Conservation (phyloP, 2,329 filamentous ascomycete genomes). For the Ampelomyces quisqualis region DNA sequence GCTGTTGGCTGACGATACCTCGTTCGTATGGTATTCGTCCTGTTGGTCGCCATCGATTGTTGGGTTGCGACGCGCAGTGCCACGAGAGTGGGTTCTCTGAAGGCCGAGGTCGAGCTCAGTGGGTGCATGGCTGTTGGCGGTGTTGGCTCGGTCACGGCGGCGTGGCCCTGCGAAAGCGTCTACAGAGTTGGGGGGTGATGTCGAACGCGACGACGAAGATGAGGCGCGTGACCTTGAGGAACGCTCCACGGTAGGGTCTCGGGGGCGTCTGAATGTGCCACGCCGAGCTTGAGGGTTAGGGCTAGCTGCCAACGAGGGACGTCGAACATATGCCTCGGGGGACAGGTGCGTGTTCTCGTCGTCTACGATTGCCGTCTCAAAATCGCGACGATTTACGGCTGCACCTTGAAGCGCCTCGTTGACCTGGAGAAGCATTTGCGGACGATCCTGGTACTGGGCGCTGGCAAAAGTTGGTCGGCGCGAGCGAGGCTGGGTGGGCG, state of each 20-base stretch:
- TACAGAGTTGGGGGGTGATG: slow-evolving; percentile 92
- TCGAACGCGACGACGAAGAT: slow-evolving; percentile 62
- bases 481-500: slow-evolving; percentile 38
- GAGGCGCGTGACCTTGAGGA: slow-evolving; percentile 49
- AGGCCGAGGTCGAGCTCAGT: slow-evolving; percentile 61
- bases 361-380: slow-evolving; percentile 81
- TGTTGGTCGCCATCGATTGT: slow-evolving; percentile 62
- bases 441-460: slow-evolving; percentile 50
- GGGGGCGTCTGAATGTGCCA: slow-evolving; percentile 47
- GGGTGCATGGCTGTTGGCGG: slow-evolving; percentile 58
- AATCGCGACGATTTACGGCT: slow-evolving; percentile 66
- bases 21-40: slow-evolving; percentile 59
- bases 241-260: slow-evolving; percentile 38
- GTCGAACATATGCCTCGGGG: slow-evolving; percentile 49
- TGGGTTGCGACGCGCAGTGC: slow-evolving; percentile 61
- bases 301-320: slow-evolving; percentile 49
- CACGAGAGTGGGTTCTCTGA: slow-evolving; percentile 69
- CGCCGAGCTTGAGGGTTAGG: slow-evolving; percentile 42
- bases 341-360: slow-evolving; percentile 60
- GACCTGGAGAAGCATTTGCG: slow-evolving; percentile 48
- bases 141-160: slow-evolving; percentile 74
- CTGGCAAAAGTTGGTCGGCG: slow-evolving; percentile 75
- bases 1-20: slow-evolving; percentile 64
- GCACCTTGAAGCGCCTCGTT: slow-evolving; percentile 49
- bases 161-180: slow-evolving; percentile 94